Percentiles rank a stretch among this genome's conserved stretches.
These are phyloP conservation scores for Xylariaceae sp. DNA, from an alignment of 2,329 filamentous ascomycete genomes.

Conservation along the genomic window DNA sequence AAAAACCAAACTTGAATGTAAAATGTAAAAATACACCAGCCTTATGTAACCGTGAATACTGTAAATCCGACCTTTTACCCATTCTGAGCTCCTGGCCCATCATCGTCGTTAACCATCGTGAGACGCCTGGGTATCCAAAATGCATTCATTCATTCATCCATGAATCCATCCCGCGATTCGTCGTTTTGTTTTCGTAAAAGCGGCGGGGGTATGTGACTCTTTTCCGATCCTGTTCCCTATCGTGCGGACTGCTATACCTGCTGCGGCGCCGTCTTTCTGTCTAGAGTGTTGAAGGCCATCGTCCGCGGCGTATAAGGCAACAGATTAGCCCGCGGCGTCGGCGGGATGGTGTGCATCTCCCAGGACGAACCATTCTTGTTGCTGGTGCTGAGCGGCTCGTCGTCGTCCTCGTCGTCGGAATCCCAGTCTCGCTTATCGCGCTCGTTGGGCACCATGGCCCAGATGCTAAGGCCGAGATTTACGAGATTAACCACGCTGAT, in stretches of 20 bases:
- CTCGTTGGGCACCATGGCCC: conserved; percentile 54
- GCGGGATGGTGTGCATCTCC: conserved; percentile 55
- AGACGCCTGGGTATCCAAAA: conserved; percentile 8
- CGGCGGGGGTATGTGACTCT: not conserved
- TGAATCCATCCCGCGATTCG: not conserved
- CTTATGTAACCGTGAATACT: not conserved
- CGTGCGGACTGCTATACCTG: conserved; percentile 28
- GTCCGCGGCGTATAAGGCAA: conserved; percentile 62
- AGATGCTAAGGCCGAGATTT: conserved; percentile 57
- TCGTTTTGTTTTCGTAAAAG: not conserved
- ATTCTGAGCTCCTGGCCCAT: not conserved
- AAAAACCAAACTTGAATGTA: not conserved
- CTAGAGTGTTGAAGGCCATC: conserved; percentile 61
- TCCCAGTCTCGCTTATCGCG: conserved; percentile 47
- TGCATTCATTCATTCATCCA: not conserved
- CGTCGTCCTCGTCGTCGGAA: conserved; percentile 34
- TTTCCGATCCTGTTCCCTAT: not conserved
- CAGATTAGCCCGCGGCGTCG: conserved; percentile 33
- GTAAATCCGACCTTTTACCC: not conserved
- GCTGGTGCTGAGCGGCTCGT: conserved; percentile 33
- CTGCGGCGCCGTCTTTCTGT: conserved; percentile 53
- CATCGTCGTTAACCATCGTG: not conserved
- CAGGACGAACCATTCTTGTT: conserved; percentile 46
- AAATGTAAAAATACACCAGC: not conserved
- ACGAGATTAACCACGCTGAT: conserved; percentile 55